These are phyloP conservation scores for Ammopiptanthus mongolicus DNA, from an alignment of 306 rosid genomes.

Conservation along the genomic window DNA sequence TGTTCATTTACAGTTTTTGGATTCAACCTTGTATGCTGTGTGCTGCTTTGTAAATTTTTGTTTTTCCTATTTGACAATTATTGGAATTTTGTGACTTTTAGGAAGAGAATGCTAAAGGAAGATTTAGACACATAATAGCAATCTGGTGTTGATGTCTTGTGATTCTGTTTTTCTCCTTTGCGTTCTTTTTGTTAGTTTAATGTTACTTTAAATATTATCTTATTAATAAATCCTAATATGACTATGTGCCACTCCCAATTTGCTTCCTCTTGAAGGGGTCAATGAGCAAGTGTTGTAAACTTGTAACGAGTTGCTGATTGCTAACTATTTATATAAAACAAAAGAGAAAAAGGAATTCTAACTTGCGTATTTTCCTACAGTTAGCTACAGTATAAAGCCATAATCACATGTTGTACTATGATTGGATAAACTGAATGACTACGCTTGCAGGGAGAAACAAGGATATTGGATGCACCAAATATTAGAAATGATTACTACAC, in stretches of 20 bases:
- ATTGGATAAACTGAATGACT: neutral
- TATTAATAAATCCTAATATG: neutral
- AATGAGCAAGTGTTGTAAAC: neutral
- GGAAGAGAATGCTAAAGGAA: neutral
- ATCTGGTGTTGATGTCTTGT: neutral
- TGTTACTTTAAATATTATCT: neutral
- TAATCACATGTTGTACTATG: neutral
- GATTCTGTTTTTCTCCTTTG: neutral
- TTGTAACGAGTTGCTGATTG: neutral
- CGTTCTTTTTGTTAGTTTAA: neutral
- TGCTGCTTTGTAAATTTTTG: neutral
- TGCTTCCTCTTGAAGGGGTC: too few species aligned
- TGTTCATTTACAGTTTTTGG: neutral
- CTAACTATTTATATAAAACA: neutral
- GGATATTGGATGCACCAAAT: slow-evolving; percentile 65
- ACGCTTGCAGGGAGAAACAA: slow-evolving; percentile 46
- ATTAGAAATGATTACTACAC: slow-evolving; percentile 60
- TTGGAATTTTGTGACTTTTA: neutral
- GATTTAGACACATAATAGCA: neutral
- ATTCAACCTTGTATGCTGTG: neutral
- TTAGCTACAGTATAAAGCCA: neutral
- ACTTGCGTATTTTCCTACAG: neutral
- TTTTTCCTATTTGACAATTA: neutral
- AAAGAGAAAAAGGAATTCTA: neutral
- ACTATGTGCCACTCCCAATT: too few species aligned